These are phyloP conservation scores for Rhododendron henanense DNA, from an alignment of 148 eudicot species.

Conservation along the genomic window DNA sequence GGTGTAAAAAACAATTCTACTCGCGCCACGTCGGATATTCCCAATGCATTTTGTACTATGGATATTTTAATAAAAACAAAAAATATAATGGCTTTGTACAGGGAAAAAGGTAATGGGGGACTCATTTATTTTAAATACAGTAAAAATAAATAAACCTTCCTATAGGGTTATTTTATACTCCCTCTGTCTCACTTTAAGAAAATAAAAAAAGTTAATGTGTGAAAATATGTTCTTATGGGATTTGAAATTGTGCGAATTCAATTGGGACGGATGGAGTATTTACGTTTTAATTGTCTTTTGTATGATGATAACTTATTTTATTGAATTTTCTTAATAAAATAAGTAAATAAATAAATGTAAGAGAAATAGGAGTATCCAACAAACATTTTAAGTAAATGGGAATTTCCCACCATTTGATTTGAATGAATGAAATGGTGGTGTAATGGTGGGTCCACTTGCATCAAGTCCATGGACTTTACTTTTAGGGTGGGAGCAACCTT, in stretches of 20 bases:
- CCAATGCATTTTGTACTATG: not conserved
- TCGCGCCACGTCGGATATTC: constrained; percentile 9
- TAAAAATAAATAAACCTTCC: too few species aligned
- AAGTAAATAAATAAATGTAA: too few species aligned
- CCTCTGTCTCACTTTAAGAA: too few species aligned
- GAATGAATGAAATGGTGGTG: not conserved
- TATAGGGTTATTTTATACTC: too few species aligned
- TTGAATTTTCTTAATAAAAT: not conserved
- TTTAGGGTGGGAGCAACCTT: not conserved
- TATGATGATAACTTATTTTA: not conserved
- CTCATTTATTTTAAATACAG: too few species aligned
- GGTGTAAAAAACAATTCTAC: constrained; percentile 3
- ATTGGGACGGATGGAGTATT: not conserved
- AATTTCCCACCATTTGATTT: not conserved
- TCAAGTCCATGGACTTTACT: not conserved
- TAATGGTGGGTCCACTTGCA: not conserved
- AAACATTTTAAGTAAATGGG: not conserved
- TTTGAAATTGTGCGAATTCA: too few species aligned
- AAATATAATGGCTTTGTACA: not conserved
- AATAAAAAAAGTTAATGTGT: too few species aligned
- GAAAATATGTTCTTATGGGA: too few species aligned
- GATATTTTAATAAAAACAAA: too few species aligned
- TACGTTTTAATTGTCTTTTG: not conserved
- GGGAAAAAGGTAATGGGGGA: not conserved
- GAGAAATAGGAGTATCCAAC: not conserved